Conservation (phyloP, 345 rosid genomes). For the Turritis glabra region DNA sequence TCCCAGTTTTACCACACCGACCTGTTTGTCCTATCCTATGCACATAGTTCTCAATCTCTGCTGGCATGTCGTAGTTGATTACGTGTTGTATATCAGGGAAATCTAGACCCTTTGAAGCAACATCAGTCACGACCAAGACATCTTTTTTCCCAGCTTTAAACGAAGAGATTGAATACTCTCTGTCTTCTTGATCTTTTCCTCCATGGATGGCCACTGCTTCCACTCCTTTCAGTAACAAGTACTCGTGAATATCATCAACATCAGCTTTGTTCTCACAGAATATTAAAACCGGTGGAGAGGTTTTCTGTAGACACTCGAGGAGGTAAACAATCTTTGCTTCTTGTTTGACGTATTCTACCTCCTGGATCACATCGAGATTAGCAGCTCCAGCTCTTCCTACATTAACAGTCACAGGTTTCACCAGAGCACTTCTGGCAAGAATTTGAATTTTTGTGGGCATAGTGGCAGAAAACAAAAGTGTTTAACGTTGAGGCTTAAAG, state of each 20-base stretch:
- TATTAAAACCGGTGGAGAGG: conserved; percentile 84
- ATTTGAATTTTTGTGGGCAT: conserved; percentile 92
- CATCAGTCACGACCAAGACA: conserved; percentile 87
- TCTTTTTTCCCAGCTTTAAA: conserved; percentile 83
- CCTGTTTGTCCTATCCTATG: conserved; percentile 91
- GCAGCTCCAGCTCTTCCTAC: conserved; percentile 97
- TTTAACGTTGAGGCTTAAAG: conserved; percentile 86
- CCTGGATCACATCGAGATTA: conserved; percentile 91
- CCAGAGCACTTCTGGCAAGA: conserved; percentile 82
- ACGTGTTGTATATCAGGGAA: conserved; percentile 90
- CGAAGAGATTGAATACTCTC: conserved; percentile 80
- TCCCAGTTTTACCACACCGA: conserved; percentile 89
- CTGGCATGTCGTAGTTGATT: conserved; percentile 90
- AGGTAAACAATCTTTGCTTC: conserved; percentile 93
- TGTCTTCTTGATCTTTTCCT: conserved; percentile 87
- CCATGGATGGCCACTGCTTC: conserved; percentile 91
- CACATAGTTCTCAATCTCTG: conserved; percentile 85
- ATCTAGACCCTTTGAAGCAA: conserved; percentile 87
- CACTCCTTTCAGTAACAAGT: conserved; percentile 83
- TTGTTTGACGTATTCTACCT: conserved; percentile 90
- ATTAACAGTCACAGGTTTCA: conserved; percentile 80
- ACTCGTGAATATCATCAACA: conserved; percentile 84
- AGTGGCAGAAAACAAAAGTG: conserved; percentile 85
- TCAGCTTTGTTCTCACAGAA: conserved; percentile 96
- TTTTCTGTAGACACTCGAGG: conserved; percentile 84